Conservation (phyloP, 2,329 filamentous ascomycete species). For the Xylaria sp. region DNA sequence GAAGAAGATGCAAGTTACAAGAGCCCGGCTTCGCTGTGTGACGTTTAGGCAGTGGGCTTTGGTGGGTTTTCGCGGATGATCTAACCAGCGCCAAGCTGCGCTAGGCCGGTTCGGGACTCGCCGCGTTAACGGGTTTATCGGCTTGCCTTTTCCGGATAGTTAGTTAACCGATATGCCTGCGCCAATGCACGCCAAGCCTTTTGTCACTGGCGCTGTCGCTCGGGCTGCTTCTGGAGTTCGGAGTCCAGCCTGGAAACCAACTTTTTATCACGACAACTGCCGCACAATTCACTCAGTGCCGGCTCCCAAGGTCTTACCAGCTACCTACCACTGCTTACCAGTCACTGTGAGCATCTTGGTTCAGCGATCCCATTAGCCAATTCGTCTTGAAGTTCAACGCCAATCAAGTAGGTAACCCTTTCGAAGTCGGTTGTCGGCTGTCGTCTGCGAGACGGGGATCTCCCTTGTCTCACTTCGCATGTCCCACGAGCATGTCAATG, state of each 20-base stretch:
- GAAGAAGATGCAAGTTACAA: constrained; percentile 5
- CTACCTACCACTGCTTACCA: neutral
- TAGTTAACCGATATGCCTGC: neutral
- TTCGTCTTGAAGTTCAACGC: constrained; percentile 1
- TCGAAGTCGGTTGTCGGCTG: neutral
- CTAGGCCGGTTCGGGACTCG: neutral
- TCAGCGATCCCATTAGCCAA: constrained; percentile 10
- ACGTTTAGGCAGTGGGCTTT: constrained; percentile 14
- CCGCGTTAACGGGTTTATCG: constrained; percentile 24
- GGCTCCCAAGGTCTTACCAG: neutral
- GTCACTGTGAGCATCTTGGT: neutral
- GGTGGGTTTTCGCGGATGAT: constrained; percentile 8
- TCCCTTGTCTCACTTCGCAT: neutral
- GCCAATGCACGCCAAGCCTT: constrained; percentile 5
- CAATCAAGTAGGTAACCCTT: neutral
- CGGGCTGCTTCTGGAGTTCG: neutral
- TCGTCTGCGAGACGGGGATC: neutral
- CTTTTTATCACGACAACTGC: neutral
- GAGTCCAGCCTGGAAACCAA: neutral
- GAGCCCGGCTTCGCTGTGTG: constrained; percentile 18
- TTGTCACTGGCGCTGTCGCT: neutral
- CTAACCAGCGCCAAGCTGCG: constrained; percentile 10
- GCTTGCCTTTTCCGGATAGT: constrained; percentile 2
- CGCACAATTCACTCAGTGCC: too few relatives aligned
- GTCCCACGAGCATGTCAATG: neutral